Evolutionary conservation across 2,329 filamentous ascomycete species (phyloP).

Genomic region (Bimuria novae-zelandiae): DNA sequence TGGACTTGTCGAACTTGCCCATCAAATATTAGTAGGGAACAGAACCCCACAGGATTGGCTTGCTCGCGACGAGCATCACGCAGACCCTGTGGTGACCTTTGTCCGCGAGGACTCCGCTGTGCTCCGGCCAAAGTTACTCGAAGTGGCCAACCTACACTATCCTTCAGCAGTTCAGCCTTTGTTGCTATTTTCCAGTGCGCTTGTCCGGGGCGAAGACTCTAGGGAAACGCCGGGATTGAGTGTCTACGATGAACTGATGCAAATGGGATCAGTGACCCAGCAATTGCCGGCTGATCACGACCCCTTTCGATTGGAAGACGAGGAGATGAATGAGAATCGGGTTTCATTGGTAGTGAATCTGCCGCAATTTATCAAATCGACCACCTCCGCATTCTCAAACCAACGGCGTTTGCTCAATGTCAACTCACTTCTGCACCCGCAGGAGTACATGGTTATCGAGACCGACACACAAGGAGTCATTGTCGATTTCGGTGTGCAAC

Average conservation of each 20-base stretch:
- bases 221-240: conserved; percentile 54
- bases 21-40: conserved; percentile 65
- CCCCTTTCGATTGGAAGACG: conserved; percentile 76
- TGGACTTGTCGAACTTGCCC: conserved; percentile 69
- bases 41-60: conserved; percentile 43
- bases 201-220: conserved; percentile 57
- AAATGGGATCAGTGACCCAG: conserved; percentile 76
- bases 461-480: conserved; percentile 71
- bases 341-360: conserved; percentile 70
- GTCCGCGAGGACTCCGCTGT: conserved; percentile 60
- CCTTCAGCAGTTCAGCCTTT: conserved; percentile 86
- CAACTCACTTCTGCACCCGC: conserved; percentile 10
- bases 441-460: conserved; percentile 64
- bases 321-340: conserved; percentile 83
- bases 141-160: conserved; percentile 74
- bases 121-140: conserved; percentile 64
- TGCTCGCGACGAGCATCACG: conserved; percentile 20
- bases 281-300: conserved; percentile 72
- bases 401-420: conserved; percentile 31
- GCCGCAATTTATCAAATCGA: conserved; percentile 60
- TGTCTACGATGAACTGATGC: conserved; percentile 67
- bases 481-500: conserved; percentile 71
- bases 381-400: conserved; percentile 22
- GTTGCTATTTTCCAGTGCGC: conserved; percentile 69
- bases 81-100: conserved; percentile 49